These are phyloP conservation scores for Ascochyta clinopodiicola DNA, from an alignment of 2,329 filamentous ascomycete species.

Conservation along the genomic window DNA sequence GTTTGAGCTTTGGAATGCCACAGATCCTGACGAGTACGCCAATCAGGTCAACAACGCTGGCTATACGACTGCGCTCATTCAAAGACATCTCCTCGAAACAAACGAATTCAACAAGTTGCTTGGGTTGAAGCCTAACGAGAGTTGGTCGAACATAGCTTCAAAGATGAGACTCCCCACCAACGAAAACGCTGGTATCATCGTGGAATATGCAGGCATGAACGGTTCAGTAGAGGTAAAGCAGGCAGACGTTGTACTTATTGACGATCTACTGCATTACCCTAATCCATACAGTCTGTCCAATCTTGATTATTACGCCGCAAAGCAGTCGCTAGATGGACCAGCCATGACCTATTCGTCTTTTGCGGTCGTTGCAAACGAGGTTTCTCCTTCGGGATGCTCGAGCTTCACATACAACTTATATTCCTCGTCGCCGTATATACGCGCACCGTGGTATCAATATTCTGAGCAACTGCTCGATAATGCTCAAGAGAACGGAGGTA, in stretches of 20 bases:
- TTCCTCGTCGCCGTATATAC: conserved; percentile 67
- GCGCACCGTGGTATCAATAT: conserved; percentile 73
- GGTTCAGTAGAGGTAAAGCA: conserved; percentile 72
- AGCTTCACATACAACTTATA: conserved; percentile 72
- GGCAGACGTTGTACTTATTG: conserved; percentile 72
- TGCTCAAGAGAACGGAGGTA: conserved; percentile 65
- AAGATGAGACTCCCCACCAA: conserved; percentile 64
- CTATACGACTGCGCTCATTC: conserved; percentile 70
- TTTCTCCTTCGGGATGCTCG: conserved; percentile 71
- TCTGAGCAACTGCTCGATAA: conserved; percentile 73
- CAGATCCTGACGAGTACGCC: conserved; percentile 75
- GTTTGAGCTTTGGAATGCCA: conserved; percentile 61
- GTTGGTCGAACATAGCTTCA: conserved; percentile 62
- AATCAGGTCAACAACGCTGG: conserved; percentile 72
- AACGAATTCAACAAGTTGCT: conserved; percentile 65
- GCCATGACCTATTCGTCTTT: conserved; percentile 78
- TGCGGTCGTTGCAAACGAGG: conserved; percentile 69
- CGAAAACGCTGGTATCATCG: conserved; percentile 63
- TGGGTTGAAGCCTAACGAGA: conserved; percentile 61
- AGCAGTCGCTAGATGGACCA: conserved; percentile 71
- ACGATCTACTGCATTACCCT: conserved; percentile 68
- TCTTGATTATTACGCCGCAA: conserved; percentile 73
- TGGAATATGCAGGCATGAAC: conserved; percentile 72
- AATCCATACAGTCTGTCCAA: conserved; percentile 63
- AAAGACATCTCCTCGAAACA: conserved; percentile 61